Evolutionary conservation across 2,329 filamentous ascomycete genomes (phyloP).

Genomic region (Cryphonectria carpinicola): DNA sequence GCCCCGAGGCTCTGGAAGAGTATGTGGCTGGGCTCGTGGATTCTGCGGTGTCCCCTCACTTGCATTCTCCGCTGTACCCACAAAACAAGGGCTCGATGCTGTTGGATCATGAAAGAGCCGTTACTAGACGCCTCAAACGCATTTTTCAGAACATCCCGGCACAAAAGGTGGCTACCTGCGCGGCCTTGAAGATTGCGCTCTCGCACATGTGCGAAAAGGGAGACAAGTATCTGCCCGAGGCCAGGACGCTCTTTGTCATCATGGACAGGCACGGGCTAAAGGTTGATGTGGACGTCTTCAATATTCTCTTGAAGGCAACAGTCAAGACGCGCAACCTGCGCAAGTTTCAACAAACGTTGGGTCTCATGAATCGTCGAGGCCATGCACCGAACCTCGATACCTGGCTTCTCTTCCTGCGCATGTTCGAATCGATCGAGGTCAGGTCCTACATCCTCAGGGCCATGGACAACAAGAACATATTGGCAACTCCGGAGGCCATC

Average conservation of each 20-base stretch:
- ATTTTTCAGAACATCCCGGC: conserved; percentile 45
- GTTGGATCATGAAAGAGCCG: conserved; percentile 43
- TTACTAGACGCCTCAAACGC: conserved; percentile 43
- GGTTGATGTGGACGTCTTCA: conserved; percentile 52
- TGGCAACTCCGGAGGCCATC: conserved; percentile 43
- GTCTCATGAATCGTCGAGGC: conserved; percentile 46
- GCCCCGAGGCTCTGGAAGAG: conserved; percentile 41
- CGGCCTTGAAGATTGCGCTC: conserved; percentile 50
- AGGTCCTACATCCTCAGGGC: conserved; percentile 49
- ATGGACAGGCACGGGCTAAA: conserved; percentile 44
- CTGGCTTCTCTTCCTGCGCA: conserved; percentile 53
- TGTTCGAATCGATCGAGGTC: conserved; percentile 63
- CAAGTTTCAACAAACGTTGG: conserved; percentile 47
- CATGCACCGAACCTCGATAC: conserved; percentile 49
- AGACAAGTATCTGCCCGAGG: conserved; percentile 34
- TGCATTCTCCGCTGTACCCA: conserved; percentile 17
- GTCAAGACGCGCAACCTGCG: conserved; percentile 45
- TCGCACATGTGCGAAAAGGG: conserved; percentile 42
- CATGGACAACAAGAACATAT: conserved; percentile 51
- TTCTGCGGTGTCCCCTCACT: conserved; percentile 30
- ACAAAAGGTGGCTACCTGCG: conserved; percentile 41
- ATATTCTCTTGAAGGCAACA: conserved; percentile 50
- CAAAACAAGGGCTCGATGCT: conserved; percentile 15
- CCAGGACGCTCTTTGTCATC: conserved; percentile 42
- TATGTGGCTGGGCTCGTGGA: conserved; percentile 49